These are phyloP conservation scores for Ananas comosus DNA, from an alignment of 176 grass and related monocot species.

Conservation along the genomic window DNA sequence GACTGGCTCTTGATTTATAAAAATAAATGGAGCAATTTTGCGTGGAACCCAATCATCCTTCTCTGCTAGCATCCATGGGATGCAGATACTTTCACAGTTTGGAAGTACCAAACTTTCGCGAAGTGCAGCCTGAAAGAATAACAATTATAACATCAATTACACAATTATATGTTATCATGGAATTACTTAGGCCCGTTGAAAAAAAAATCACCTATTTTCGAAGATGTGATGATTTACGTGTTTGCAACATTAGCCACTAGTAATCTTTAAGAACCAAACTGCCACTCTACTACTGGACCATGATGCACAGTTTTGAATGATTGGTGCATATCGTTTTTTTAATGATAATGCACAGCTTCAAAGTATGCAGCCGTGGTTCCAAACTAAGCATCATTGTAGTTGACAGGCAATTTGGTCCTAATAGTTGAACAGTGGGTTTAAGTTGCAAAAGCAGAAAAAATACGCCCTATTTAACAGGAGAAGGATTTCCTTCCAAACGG, in stretches of 20 bases:
- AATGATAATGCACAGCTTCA: no score
- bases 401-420: no score
- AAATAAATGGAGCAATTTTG: conserved; percentile 68
- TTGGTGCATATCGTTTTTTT: background rate
- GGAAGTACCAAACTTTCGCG: conserved; percentile 63
- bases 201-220: no score
- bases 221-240: no score
- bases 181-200: no score
- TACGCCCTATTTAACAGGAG: no score
- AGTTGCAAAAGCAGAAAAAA: no score
- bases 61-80: conserved; percentile 79
- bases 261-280: background rate
- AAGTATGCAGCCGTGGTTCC: no score
- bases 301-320: background rate
- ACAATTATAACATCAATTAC: background rate
- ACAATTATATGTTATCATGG: conserved; percentile 6
- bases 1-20: conserved; percentile 42
- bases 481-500: background rate
- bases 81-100: conserved; percentile 74
- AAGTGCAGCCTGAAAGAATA: conserved; percentile 45
- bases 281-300: background rate
- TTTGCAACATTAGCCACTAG: background rate
- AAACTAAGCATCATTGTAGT: no score
- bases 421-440: no score
- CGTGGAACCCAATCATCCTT: conserved; percentile 79